phyloP scores from a whole-genome alignment of 495 filamentous ascomycete species.

The Neurospora sp. region DNA sequence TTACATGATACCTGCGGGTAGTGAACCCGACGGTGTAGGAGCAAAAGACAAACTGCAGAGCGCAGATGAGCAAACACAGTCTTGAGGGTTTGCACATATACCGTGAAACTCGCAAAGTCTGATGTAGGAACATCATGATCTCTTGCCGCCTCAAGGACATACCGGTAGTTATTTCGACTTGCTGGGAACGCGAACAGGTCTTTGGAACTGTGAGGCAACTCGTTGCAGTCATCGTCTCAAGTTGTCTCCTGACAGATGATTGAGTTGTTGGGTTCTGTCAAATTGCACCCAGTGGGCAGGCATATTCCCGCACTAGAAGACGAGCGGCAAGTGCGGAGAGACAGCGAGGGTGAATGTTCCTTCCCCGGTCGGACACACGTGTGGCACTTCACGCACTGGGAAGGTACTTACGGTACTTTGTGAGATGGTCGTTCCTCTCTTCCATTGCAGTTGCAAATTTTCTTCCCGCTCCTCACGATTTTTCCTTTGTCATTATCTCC shows the following conservation, averaged over 20 bases:
- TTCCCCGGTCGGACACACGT: neutral
- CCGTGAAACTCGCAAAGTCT: no score
- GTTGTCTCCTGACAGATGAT: neutral
- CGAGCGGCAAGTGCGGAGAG: neutral
- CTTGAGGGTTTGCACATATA: neutral
- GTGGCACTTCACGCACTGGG: no score
- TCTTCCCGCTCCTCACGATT: no score
- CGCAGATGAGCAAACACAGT: neutral
- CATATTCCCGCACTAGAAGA: neutral
- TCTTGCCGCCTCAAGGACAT: neutral
- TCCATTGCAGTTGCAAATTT: no score
- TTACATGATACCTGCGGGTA: neutral
- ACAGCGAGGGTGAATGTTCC: neutral
- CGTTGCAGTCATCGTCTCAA: neutral
- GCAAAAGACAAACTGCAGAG: neutral
- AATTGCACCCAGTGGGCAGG: neutral
- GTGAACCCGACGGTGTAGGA: neutral
- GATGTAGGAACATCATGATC: neutral
- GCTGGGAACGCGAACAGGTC: neutral
- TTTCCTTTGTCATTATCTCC: no score
- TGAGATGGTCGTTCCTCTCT: no score
- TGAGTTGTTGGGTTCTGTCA: neutral
- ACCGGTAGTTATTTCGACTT: neutral
- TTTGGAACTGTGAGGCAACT: neutral
- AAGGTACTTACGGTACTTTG: no score